Evolutionary conservation across 345 rosid genomes (phyloP).

Genomic region (Syzygium oleosum): DNA sequence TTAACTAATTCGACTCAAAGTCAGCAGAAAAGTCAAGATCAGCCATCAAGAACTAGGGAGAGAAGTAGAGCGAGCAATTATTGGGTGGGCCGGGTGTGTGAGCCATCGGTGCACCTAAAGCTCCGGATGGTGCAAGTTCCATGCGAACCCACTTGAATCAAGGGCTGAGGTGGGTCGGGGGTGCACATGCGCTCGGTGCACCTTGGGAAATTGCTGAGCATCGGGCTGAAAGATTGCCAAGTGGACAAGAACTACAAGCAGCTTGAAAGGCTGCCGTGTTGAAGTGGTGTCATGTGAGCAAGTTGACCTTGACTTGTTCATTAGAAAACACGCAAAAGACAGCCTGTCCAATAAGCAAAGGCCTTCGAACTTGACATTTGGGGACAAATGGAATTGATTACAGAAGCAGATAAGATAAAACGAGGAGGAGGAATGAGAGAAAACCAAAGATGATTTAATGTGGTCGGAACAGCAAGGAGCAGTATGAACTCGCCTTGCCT

Average conservation of each 20-base stretch:
- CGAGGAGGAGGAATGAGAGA: neutral
- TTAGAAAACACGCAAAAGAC: neutral
- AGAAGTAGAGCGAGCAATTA: neutral
- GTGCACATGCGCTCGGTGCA: neutral
- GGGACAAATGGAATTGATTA: neutral
- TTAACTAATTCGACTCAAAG: neutral
- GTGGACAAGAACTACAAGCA: neutral
- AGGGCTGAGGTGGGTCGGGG: neutral
- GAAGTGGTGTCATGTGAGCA: neutral
- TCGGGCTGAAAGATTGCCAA: neutral
- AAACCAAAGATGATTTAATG: neutral
- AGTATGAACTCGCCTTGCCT: conserved; percentile 36
- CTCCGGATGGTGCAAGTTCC: neutral
- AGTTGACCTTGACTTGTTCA: neutral
- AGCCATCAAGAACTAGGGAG: neutral
- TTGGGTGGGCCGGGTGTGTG: neutral
- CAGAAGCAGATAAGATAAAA: neutral
- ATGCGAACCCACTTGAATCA: neutral
- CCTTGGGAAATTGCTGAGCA: neutral
- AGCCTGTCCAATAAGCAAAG: neutral
- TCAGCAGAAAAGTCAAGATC: neutral
- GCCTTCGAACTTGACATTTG: neutral
- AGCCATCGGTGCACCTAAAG: neutral
- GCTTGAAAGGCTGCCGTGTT: neutral
- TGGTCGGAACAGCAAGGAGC: neutral